phyloP scores from a whole-genome alignment of 805 yeast genomes.

The Komagataella kurtzmanii region DNA sequence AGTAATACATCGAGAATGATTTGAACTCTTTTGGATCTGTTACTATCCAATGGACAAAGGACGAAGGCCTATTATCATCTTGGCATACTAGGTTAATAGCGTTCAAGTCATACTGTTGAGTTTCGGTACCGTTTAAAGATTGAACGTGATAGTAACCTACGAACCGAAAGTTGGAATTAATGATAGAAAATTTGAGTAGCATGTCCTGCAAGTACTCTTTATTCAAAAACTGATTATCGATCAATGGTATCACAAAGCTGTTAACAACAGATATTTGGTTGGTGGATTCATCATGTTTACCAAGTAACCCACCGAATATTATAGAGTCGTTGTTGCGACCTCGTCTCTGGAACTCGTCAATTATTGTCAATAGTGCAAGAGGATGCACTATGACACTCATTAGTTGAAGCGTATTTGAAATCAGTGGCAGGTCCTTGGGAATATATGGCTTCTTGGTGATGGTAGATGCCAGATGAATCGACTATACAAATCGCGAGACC shows the following conservation, averaged over 20 bases:
- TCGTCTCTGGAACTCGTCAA: neutral
- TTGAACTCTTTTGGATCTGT: neutral
- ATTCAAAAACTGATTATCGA: neutral
- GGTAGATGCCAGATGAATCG: neutral
- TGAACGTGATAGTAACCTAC: neutral
- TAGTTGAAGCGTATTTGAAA: too few species aligned
- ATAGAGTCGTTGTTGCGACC: neutral
- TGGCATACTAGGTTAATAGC: neutral
- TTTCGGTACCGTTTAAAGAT: neutral
- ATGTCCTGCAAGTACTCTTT: neutral
- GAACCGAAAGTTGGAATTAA: neutral
- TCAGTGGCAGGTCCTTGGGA: too few species aligned
- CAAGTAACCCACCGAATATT: neutral
- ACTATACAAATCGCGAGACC: neutral
- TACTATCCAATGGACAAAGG: neutral
- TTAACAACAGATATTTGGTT: neutral
- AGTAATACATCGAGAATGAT: neutral
- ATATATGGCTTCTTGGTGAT: neutral
- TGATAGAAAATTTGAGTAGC: neutral
- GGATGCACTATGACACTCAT: neutral
- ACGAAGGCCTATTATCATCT: neutral
- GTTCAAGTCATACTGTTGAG: neutral
- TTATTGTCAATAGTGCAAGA: neutral
- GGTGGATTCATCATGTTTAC: neutral
- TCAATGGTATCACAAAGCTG: neutral